Evolutionary conservation across 208 protist species (phyloP), one percentile per base, ranked within the genome.

Genomic region (Leishmania tarentolae): DNA sequence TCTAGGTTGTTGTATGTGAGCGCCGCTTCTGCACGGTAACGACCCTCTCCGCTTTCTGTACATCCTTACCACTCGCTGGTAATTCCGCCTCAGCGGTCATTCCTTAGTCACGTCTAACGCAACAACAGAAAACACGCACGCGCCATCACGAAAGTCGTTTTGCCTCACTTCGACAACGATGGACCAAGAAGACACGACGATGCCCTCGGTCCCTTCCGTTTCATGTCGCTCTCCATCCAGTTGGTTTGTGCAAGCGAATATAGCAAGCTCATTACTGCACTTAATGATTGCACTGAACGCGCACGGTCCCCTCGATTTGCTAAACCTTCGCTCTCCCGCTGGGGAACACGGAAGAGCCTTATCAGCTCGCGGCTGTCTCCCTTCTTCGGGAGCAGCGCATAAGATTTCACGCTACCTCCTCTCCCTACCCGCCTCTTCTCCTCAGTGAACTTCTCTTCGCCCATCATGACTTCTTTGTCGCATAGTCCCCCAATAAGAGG

Each of bases 391-490:
- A 35, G 21, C 65, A 28, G 13, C 31, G 65, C n/a, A 46, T 7
- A 70, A 44, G 19, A n/a, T 15, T 0, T 37, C 37, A n/a, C 65
- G 17, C 17, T 24, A 17, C 17, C 24, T 47, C 15, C 28, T 82
- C 17, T 53, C 3, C 35, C 19, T 40, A 66, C 35, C 52, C 46
- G 4, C 3, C 59, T 28, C 72, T 63, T 40, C 9, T 46, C 31
- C 4, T 13, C 65, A 44, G 65, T 46, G 65, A 31, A 8, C 65
- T 4, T 42, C 59, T 77, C 57, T 79, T 79, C 56, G 56, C 47
- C 46, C 3, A 31, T 40, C 19, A 83, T 66, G 57, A 15, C 56
- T 35, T 57, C 40, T 78, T 31, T 72, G 52, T 72, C 71, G 50
- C 50, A 42, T n/a, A 11, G 2, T n/a, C 21, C 47, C 37, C 73